Base-by-base conservation (phyloP, 257 asterid species). In the Solanum phureja region DNA sequence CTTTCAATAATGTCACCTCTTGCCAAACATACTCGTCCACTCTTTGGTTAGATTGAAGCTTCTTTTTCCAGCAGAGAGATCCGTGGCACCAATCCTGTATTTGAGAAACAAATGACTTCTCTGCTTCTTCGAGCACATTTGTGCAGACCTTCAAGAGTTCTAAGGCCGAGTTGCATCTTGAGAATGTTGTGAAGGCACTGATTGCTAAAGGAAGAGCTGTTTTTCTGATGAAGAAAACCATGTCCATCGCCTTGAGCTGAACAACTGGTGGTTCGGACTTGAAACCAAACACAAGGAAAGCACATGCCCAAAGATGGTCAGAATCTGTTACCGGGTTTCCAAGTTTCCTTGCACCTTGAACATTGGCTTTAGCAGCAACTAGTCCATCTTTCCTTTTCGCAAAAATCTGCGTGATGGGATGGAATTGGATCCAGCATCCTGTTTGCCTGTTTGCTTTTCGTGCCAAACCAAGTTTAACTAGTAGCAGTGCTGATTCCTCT, bases 71-170 rank as follows among this genome's bases (percentile, higher is more conserved):
- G 93, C 99, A 96, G 31, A 95, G 83, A 0, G 98, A 95, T 7
- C 95, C 94, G 11, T 92, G 96, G 87, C 98, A 91, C 98, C 97
- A 94, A 88, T 94, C 95, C 71, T 95, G 98, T 18, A 94, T 93
- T 38, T 92, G 98, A 1, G 96, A 93, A 56, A 94, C 98, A 31
- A 96, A 95, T 5, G 98, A 90, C 86, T 95, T 95, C 92, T 95
- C 99, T n/a, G 91, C 96, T 86, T 94, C 98, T 72, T 96, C 99
- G 8, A 96, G 98, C 83, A 92, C 94, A 49, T 95, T 90, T 7
- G 99, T 96, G 92, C 98, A 93, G 24, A 96, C 96, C 81, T 93
- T 94, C n/a, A 96, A 88, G 40, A 96, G 98, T 94, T 95, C 99
- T 7, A 96, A 42, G 44, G 97, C 98, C 18, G 98, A 93, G 87